phyloP scores from a whole-genome alignment of 495 filamentous ascomycete species.

The Amniculicola lignicola region DNA sequence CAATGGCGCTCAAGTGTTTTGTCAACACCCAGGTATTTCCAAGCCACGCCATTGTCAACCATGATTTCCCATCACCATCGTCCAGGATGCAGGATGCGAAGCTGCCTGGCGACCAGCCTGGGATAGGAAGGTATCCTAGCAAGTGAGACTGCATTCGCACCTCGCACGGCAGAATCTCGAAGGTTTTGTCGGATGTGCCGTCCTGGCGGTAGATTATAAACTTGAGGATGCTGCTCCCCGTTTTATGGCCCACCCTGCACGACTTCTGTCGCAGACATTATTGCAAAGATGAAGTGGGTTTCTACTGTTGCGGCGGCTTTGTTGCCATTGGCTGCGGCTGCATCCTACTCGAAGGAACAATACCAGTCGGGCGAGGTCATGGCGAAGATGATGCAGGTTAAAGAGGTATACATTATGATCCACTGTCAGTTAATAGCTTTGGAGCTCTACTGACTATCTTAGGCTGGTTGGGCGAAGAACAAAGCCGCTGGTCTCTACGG shows the following conservation, averaged over 20 bases:
- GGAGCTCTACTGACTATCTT: neutral
- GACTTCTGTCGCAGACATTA: neutral
- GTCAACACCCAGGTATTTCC: too few species aligned
- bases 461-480: constrained; percentile 16
- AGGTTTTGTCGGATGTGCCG: neutral
- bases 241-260: neutral
- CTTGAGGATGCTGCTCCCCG: neutral
- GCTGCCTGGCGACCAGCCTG: neutral
- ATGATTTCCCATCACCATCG: too few species aligned
- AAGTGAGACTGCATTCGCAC: neutral
- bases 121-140: constrained; percentile 21
- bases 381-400: constrained; percentile 19
- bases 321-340: constrained; percentile 11
- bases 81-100: neutral
- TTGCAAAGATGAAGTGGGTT: constrained; percentile 24
- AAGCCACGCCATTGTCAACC: too few species aligned
- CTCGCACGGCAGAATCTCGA: neutral
- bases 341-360: constrained; percentile 16
- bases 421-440: neutral
- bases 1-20: too few species aligned
- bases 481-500: constrained; percentile 20
- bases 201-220: neutral
- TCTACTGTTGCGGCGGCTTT: constrained; percentile 8
- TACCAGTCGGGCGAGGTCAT: constrained; percentile 20
- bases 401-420: constrained; percentile 7